Evolutionary conservation across 441 rosid species (phyloP).

Genomic region (Syzygium syzygioides): DNA sequence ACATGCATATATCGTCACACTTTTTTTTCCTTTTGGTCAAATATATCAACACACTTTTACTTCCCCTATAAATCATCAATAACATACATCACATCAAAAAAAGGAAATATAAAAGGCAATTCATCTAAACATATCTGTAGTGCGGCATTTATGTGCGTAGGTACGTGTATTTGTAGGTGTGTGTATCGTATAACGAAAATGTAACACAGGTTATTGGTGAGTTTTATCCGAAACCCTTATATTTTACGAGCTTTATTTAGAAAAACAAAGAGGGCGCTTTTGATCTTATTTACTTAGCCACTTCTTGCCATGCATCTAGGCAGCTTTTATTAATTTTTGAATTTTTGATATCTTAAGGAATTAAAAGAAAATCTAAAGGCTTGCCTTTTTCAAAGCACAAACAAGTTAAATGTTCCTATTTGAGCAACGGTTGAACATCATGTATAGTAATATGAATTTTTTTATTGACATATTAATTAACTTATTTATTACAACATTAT

Average conservation of each 20-base stretch:
- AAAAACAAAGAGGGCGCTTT: not conserved
- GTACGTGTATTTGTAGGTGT: not conserved
- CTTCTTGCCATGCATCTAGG: not conserved
- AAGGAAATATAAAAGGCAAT: not conserved
- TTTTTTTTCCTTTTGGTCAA: not conserved
- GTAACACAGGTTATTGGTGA: not conserved
- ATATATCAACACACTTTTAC: not conserved
- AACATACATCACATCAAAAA: not conserved
- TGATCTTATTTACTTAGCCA: not conserved
- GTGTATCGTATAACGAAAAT: not conserved
- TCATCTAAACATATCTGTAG: not conserved
- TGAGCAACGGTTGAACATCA: not conserved
- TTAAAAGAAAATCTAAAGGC: not conserved
- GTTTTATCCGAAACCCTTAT: not conserved
- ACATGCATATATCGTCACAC: not conserved
- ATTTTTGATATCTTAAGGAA: not conserved
- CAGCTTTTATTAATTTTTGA: not conserved
- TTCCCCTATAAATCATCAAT: not conserved
- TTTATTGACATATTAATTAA: not conserved
- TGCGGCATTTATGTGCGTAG: not conserved
- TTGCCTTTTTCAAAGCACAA: not conserved
- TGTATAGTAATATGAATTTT: not conserved
- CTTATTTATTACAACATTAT: not conserved
- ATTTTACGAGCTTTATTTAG: not conserved
- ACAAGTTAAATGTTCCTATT: not conserved